A percentile compares a stretch with the other conserved stretches of the same genome.
Conservation (phyloP, 1,284 basidiomycete genomes). For the Paramarasmius palmivorus region DNA sequence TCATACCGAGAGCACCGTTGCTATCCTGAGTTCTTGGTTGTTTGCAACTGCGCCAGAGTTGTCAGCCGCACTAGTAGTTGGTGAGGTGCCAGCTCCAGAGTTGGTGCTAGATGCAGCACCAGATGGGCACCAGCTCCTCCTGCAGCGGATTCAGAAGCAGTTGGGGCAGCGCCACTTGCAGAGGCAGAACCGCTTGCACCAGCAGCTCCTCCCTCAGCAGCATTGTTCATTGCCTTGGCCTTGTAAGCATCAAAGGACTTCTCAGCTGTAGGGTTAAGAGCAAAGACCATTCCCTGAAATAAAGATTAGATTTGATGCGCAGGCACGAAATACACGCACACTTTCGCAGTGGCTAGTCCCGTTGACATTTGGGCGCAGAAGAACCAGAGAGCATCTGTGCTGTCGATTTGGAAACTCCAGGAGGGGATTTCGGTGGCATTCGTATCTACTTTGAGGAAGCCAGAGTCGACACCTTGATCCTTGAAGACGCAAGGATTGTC, state of each 20-base stretch:
- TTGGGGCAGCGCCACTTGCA: constrained; percentile 8
- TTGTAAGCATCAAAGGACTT: constrained; percentile 49
- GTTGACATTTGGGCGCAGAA: constrained; percentile 45
- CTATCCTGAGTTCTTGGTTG: not conserved
- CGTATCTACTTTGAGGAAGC: constrained; percentile 35
- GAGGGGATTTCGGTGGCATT: constrained; percentile 29
- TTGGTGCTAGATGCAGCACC: constrained; percentile 19
- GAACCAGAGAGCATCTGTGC: constrained; percentile 48
- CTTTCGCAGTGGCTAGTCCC: constrained; percentile 3
- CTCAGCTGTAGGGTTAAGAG: constrained; percentile 45
- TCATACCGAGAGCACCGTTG: constrained; percentile 19
- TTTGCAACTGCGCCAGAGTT: too few relatives aligned
- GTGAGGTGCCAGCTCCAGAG: too few relatives aligned
- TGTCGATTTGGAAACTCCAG: constrained; percentile 30
- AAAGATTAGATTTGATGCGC: constrained; percentile 13
- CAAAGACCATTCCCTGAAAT: constrained; percentile 57
- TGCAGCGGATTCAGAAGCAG: constrained; percentile 13
- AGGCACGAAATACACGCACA: not conserved
- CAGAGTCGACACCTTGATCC: constrained; percentile 44
- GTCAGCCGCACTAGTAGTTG: not conserved
- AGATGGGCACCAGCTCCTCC: constrained; percentile 17
- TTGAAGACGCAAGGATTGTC: constrained; percentile 37
- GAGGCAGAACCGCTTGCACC: constrained; percentile 7
- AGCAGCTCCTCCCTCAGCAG: constrained; percentile 15
- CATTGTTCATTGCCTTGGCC: constrained; percentile 34